phyloP scores from a whole-genome alignment of 106 monocot genomes.

The Allium fistulosum region DNA sequence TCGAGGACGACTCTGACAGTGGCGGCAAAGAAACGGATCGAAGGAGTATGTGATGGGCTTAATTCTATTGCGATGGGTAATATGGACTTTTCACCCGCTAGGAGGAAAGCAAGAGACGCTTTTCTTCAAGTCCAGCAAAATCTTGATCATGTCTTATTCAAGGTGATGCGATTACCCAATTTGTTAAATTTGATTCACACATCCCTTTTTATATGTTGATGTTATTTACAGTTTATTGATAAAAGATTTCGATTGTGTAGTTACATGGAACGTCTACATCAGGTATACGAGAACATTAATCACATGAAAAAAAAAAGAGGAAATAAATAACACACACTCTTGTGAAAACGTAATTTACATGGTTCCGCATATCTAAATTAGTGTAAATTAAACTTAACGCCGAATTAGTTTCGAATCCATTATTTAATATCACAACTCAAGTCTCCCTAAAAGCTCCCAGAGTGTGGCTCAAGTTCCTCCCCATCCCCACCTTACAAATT shows the following conservation, averaged over 20 bases:
- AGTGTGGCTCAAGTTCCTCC: no score
- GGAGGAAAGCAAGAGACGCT: constrained; percentile 56
- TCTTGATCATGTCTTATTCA: constrained; percentile 91
- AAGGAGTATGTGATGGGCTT: constrained; percentile 64
- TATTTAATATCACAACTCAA: no score
- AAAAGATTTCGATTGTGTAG: neutral
- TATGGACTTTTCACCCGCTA: constrained; percentile 52
- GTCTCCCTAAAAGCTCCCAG: no score
- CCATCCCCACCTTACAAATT: no score
- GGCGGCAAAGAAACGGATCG: constrained; percentile 29
- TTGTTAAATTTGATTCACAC: neutral
- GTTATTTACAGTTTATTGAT: neutral
- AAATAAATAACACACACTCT: neutral
- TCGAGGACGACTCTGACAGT: constrained; percentile 1
- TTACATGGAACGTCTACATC: neutral
- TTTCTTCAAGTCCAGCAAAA: constrained; percentile 45
- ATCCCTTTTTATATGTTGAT: neutral
- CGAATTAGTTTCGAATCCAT: no score
- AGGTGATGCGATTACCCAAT: constrained; percentile 21
- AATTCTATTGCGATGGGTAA: constrained; percentile 51
- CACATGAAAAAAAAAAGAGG: neutral
- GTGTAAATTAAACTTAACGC: no score
- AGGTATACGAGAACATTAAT: neutral
- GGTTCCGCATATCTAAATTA: no score
- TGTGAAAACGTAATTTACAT: no score